Conservation (phyloP, 2,329 filamentous ascomycete species). For the Fonsecaea erecta region DNA sequence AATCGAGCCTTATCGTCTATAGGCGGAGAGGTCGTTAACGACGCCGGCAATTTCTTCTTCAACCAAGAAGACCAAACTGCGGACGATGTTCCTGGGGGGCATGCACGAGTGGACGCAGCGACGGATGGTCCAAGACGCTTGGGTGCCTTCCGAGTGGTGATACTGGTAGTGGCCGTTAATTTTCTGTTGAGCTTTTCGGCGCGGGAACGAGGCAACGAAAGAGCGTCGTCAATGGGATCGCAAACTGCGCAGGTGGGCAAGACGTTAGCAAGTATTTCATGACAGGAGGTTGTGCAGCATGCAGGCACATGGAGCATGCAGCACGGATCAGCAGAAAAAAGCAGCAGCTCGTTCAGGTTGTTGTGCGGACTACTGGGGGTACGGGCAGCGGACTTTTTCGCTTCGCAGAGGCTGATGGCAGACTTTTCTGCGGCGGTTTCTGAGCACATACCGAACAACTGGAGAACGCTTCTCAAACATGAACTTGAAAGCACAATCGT, state of each 20-base stretch:
- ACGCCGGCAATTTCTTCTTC: slow-evolving; percentile 26
- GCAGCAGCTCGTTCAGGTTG: slow-evolving; percentile 13
- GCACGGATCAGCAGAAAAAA: slow-evolving; percentile 22
- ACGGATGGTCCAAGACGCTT: slow-evolving; percentile 7
- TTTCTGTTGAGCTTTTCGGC: slow-evolving; percentile 12
- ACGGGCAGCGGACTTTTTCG: slow-evolving; percentile 16
- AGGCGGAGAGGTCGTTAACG: background rate
- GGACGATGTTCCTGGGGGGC: slow-evolving; percentile 3
- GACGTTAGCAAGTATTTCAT: slow-evolving; percentile 18
- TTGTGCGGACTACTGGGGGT: slow-evolving; percentile 14
- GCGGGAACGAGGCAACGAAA: slow-evolving; percentile 14
- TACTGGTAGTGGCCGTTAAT: background rate
- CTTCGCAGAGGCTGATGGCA: slow-evolving; percentile 13
- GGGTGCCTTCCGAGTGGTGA: slow-evolving; percentile 12
- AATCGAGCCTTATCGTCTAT: slow-evolving; percentile 12
- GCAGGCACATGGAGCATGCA: slow-evolving; percentile 27
- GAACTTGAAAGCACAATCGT: slow-evolving; percentile 22
- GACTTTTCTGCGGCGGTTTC: background rate
- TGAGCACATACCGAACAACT: slow-evolving; percentile 30
- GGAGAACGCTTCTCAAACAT: slow-evolving; percentile 25
- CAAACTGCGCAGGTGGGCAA: slow-evolving; percentile 21
- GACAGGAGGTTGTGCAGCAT: slow-evolving; percentile 13
- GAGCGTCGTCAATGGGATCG: slow-evolving; percentile 21
- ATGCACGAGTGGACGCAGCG: slow-evolving; percentile 7
- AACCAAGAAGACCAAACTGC: slow-evolving; percentile 29